Conservation (phyloP, 495 filamentous ascomycete species). For the Penicillium bialowiezense region DNA sequence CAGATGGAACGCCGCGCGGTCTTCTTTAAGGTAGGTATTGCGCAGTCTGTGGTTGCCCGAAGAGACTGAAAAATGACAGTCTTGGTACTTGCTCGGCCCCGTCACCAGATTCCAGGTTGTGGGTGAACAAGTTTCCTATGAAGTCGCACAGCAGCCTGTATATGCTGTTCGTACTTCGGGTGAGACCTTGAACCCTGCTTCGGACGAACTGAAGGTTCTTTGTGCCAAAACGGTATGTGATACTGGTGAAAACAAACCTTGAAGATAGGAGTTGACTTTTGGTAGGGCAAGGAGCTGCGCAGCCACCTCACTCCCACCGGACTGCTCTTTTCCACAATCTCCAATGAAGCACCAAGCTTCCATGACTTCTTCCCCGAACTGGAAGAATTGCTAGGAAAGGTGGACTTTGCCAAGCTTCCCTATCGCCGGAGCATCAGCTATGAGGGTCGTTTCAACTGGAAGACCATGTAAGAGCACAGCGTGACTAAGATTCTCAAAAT, state of each 20-base stretch:
- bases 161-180: constrained; percentile 40
- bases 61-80: constrained; percentile 31
- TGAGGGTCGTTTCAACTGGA: constrained; percentile 61
- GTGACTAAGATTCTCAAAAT: not conserved
- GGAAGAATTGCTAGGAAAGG: constrained; percentile 46
- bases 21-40: constrained; percentile 44
- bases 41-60: not conserved
- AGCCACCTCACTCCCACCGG: constrained; percentile 53
- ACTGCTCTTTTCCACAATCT: constrained; percentile 53
- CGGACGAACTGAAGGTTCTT: constrained; percentile 41
- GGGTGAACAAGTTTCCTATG: constrained; percentile 48
- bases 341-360: constrained; percentile 49
- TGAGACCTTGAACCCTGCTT: constrained; percentile 25
- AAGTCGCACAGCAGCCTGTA: constrained; percentile 52
- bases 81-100: constrained; percentile 64
- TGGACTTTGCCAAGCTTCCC: constrained; percentile 57
- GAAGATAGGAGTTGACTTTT: not conserved
- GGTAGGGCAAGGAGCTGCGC: constrained; percentile 29
- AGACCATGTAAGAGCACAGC: constrained; percentile 55
- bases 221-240: constrained; percentile 32
- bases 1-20: constrained; percentile 55
- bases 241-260: too few relatives aligned
- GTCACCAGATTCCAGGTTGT: constrained; percentile 50
- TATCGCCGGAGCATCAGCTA: constrained; percentile 56
- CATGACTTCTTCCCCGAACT: constrained; percentile 55